Evolutionary conservation across 1,284 basidiomycete species (phyloP), one percentile per base, ranked within the genome.

Genomic region (Sporisorium iseilematis-ciliati): DNA sequence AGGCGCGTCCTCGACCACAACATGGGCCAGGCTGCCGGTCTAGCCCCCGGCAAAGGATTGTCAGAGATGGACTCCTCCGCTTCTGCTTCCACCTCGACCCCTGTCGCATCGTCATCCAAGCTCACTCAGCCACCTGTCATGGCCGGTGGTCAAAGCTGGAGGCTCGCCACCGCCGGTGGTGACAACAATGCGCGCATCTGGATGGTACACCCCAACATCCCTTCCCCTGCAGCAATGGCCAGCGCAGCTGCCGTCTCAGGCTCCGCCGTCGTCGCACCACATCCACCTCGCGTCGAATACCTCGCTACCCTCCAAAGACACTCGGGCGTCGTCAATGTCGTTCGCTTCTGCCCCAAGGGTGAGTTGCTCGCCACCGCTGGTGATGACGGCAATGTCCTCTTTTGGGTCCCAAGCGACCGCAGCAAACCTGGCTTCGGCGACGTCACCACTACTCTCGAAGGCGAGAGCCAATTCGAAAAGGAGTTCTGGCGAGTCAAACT

Each of bases 291-390:
- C 61, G 92, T 96, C 54, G 97, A 99, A 85, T 99, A 97, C 84
- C 91, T 97, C 26, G 92, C 97, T 2, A 99, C 96, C 0, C 89
- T 99, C 56, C 91, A 89, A 78, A 91, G 94, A 82, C 96, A 99
- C 86, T 94, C 93, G 12, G 94, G 93, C 23, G 91, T 95, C 6
- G 96, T 99, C 70, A 99, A 99, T 78, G 96, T 97, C 16, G 96
- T 97, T 25, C 89, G 96, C 50, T 99, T 94, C 87, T 95, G 93
- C 80, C 96, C 96, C 8, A 62, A 65, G 23, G 82, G 81, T 23
- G 83, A 84, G 23, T 45, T 81, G 20, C 66, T 84, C 2, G 82
- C 81, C 7, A 83, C 81, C 6, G 82, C 82, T 1, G 83, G 96
- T 91, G 83, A 79, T 89, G 96, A 99, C 87, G 96, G 96, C 11